Base-by-base conservation (phyloP, 306 rosid species). In the Pyrus pyrifolia region DNA sequence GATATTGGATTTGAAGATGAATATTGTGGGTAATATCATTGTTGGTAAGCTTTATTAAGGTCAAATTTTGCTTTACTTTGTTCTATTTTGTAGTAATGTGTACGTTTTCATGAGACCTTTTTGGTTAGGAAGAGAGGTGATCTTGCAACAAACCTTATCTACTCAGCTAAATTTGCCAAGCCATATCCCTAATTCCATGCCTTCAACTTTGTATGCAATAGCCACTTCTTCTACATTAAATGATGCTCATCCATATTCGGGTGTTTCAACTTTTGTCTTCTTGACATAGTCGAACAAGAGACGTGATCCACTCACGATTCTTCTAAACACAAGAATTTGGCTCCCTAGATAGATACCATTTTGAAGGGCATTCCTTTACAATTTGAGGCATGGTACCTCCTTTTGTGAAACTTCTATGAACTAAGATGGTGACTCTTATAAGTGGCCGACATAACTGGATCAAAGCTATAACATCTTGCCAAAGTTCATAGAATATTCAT, bases 101-200 rank as follows among this genome's bases (percentile, higher is more conserved):
- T 38, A 11, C 13, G 53, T 35, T 57, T 57, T 27, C 17, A 62
- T 17, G 33, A 59, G n/a, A 75, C 35, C 38, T 35, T 29, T 49
- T 29, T 64, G 49, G 38, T 51, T 4, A 69, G 22, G 27, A 30
- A 75, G 63, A 75, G 38, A 38, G 13, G 67, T 6, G 65, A 57
- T 71, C 21, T 30, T 58, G 44, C 53, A 67, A 79, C 83, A 58
- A 67, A 62, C 59, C 81, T 58, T 67, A 45, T 73, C 65, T 58
- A 18, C 63, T n/a, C 59, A 17, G 30, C 51, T 44, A 59, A 79
- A 66, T 72, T 72, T 35, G 44, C 61, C 67, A 30, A 44, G 52
- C 64, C 53, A 65, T 25, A 40, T 44, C 53, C 65, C 44, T 44
- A 19, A 21, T 38, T 72, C 62, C 29, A 51, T 38, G 60, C 64